A percentile compares a stretch with the other conserved stretches of the same genome.
These are phyloP conservation scores for Curvularia lunata DNA, from an alignment of 2,329 filamentous ascomycete species.

Conservation along the genomic window DNA sequence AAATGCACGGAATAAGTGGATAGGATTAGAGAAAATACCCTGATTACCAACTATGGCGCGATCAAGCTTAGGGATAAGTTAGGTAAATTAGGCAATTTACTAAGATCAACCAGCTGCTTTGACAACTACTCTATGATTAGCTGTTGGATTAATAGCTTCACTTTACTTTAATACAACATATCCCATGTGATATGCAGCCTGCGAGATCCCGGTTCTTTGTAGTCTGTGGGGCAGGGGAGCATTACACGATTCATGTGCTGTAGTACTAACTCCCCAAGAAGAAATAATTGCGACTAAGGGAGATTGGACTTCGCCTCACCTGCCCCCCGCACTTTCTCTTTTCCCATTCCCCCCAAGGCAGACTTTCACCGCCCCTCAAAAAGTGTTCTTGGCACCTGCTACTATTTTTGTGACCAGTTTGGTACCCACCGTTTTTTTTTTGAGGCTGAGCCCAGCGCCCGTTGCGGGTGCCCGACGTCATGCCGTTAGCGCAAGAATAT, in stretches of 20 bases:
- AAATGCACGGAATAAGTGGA: too few species aligned
- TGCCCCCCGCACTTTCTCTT: not conserved
- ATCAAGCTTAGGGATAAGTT: too few species aligned
- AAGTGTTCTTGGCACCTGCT: not conserved
- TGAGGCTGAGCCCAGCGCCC: not conserved
- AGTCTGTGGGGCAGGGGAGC: not conserved
- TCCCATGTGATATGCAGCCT: not conserved
- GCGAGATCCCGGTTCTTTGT: not conserved
- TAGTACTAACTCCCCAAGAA: not conserved
- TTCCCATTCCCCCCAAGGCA: not conserved
- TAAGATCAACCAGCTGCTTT: too few species aligned
- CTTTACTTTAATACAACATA: not conserved
- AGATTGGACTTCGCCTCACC: not conserved
- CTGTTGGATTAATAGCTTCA: too few species aligned
- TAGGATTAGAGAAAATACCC: too few species aligned
- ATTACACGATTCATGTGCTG: not conserved
- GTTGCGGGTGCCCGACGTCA: not conserved
- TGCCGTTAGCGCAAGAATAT: not conserved
- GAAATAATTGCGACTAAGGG: not conserved
- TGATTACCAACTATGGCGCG: too few species aligned
- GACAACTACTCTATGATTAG: too few species aligned
- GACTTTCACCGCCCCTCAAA: not conserved
- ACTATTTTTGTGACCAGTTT: not conserved
- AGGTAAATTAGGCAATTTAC: too few species aligned
- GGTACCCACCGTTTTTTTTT: not conserved